Percentiles rank a stretch among this genome's conserved stretches.
phyloP scores from a whole-genome alignment of 352 stramenopile species.

The Phytophthora cryptogea region DNA sequence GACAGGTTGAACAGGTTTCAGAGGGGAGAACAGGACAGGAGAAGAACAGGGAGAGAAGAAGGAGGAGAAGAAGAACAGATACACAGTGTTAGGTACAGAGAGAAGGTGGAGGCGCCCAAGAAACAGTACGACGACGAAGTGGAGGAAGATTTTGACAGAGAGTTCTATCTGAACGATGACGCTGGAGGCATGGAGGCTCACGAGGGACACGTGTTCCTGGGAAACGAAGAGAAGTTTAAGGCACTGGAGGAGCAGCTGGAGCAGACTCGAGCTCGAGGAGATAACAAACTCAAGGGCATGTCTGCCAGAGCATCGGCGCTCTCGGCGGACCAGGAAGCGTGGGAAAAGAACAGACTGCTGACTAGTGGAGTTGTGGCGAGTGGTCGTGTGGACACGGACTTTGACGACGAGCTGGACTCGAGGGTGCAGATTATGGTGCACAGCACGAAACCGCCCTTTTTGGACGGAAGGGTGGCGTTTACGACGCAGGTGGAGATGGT shows the following conservation, averaged over 20 bases:
- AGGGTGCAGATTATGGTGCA: conserved; percentile 97
- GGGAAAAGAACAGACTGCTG: conserved; percentile 97
- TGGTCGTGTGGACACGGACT: conserved; percentile 76
- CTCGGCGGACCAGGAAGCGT: conserved; percentile 97
- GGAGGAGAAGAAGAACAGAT: neutral
- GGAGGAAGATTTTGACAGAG: conserved; percentile 94
- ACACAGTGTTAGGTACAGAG: conserved; percentile 3
- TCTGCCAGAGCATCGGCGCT: conserved; percentile 92
- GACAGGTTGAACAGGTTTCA: conserved; percentile 30
- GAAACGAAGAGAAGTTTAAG: conserved; percentile 90
- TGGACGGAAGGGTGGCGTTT: conserved; percentile 94
- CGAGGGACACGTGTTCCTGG: conserved; percentile 90
- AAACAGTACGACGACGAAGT: conserved; percentile 80
- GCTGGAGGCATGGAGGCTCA: conserved; percentile 55
- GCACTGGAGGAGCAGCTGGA: conserved; percentile 91
- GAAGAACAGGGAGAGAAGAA: conserved; percentile 7
- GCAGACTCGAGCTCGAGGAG: conserved; percentile 73
- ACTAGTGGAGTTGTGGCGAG: conserved; percentile 93
- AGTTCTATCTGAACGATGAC: conserved; percentile 97
- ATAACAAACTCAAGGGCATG: conserved; percentile 90
- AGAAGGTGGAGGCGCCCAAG: conserved; percentile 52
- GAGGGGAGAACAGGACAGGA: conserved; percentile 2
- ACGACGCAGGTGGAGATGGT: conserved; percentile 96
- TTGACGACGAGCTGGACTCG: conserved; percentile 94
- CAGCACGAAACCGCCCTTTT: conserved; percentile 97